Evolutionary conservation across 1,284 basidiomycete genomes (phyloP).

Genomic region (Sporisorium exsertum): DNA sequence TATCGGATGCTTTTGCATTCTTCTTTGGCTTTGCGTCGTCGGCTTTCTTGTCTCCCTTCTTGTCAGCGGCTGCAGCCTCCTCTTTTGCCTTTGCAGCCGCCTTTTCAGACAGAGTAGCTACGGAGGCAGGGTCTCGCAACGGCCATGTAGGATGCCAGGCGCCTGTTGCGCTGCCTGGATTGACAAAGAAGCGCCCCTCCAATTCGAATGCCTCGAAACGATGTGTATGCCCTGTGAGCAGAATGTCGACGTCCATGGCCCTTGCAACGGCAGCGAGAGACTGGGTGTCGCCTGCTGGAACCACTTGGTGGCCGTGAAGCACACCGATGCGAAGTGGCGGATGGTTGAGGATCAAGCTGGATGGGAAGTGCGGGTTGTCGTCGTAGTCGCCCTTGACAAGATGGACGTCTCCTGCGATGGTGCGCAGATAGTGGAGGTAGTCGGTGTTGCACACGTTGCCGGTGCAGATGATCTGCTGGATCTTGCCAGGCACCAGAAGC

Average conservation of each 20-base stretch:
- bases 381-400: constrained; percentile 95
- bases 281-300: constrained; percentile 91
- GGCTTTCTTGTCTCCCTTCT: constrained; percentile 28
- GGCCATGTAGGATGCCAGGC: constrained; percentile 80
- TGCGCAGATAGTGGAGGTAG: constrained; percentile 95
- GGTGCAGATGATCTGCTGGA: constrained; percentile 96
- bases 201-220: constrained; percentile 95
- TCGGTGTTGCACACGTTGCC: constrained; percentile 98
- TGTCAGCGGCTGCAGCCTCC: constrained; percentile 16
- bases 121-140: constrained; percentile 35
- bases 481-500: constrained; percentile 91
- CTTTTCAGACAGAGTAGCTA: constrained; percentile 24
- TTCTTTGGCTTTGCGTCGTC: constrained; percentile 28
- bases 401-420: constrained; percentile 93
- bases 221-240: constrained; percentile 93
- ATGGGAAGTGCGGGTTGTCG: constrained; percentile 83
- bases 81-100: constrained; percentile 30
- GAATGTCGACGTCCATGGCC: constrained; percentile 96
- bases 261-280: constrained; percentile 83
- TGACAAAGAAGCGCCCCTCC: constrained; percentile 92
- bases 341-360: constrained; percentile 84
- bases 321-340: constrained; percentile 90
- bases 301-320: constrained; percentile 92
- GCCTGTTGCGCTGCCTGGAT: constrained; percentile 94
- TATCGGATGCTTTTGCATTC: constrained; percentile 23